Conservation (phyloP, 2,329 filamentous ascomycete species). For the Exophiala calicioides region DNA sequence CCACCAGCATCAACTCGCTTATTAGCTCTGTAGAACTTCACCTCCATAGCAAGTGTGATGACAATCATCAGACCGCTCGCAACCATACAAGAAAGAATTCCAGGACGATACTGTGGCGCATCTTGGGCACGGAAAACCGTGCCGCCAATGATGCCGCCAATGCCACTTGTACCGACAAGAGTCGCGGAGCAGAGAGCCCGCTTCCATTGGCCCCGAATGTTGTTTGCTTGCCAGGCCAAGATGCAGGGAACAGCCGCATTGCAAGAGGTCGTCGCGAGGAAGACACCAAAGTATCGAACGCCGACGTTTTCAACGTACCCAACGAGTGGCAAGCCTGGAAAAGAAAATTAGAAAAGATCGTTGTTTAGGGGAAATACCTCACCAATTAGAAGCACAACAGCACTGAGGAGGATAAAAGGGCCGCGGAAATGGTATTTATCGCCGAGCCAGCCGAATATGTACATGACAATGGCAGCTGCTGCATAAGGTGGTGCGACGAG, state of each 20-base stretch:
- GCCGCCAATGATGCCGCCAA: constrained; percentile 74
- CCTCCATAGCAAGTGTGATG: constrained; percentile 3
- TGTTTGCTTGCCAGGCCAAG: constrained; percentile 81
- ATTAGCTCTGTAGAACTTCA: constrained; percentile 18
- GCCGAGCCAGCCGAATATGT: constrained; percentile 60
- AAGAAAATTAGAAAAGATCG: no score
- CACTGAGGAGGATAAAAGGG: constrained; percentile 53
- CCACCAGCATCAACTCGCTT: constrained; percentile 40
- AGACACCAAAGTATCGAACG: not conserved
- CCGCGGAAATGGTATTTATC: constrained; percentile 69
- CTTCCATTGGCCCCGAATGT: constrained; percentile 85
- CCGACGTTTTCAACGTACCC: no score
- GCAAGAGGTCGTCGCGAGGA: not conserved
- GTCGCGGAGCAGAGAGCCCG: constrained; percentile 75
- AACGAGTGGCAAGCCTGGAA: no score
- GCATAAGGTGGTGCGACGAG: constrained; percentile 70
- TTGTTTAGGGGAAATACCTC: no score
- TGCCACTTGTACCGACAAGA: constrained; percentile 71
- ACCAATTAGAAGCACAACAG: not conserved
- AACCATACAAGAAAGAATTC: constrained; percentile 1
- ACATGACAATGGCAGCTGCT: constrained; percentile 63
- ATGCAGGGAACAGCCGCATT: constrained; percentile 65
- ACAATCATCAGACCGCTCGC: constrained; percentile 9
- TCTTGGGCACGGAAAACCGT: constrained; percentile 63
- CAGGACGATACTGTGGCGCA: constrained; percentile 36